Conservation (phyloP, 208 protist species). For the Leishmania martiniquensis region DNA sequence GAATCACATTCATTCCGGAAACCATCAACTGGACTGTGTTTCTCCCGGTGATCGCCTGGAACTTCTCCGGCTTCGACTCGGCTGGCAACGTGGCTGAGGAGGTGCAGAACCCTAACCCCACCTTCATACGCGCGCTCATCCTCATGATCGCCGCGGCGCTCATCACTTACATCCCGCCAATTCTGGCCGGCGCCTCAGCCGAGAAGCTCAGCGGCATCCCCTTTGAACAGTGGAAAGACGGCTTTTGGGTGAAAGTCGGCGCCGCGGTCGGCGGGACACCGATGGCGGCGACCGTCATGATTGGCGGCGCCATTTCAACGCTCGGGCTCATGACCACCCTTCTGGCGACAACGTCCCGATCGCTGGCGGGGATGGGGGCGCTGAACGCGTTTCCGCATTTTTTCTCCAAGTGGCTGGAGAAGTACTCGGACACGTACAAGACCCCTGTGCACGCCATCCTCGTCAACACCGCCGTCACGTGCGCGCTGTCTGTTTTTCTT, state of each 20-base stretch:
- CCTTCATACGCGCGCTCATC: constrained; percentile 84
- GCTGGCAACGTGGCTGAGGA: constrained; percentile 92
- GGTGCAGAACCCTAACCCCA: constrained; percentile 82
- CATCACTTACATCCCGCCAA: constrained; percentile 84
- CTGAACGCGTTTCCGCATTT: constrained; percentile 79
- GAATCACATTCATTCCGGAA: constrained; percentile 70
- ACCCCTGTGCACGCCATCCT: constrained; percentile 85
- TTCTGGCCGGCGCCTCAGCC: constrained; percentile 81
- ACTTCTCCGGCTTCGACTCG: constrained; percentile 92
- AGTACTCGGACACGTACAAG: constrained; percentile 54
- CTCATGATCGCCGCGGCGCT: constrained; percentile 83
- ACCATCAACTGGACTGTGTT: constrained; percentile 86
- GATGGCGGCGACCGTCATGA: constrained; percentile 74
- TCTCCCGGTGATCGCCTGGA: constrained; percentile 88
- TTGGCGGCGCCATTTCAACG: constrained; percentile 83
- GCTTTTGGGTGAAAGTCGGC: constrained; percentile 89
- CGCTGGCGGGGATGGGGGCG: constrained; percentile 86
- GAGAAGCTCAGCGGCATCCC: constrained; percentile 45
- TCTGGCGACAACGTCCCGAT: constrained; percentile 85
- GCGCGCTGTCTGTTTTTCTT: constrained; percentile 67
- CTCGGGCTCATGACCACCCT: constrained; percentile 87
- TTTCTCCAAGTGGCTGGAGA: constrained; percentile 69
- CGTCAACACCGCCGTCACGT: constrained; percentile 76
- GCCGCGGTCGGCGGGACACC: constrained; percentile 80
- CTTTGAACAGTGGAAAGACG: constrained; percentile 83